Base-by-base conservation (phyloP, 768 basidiomycete species). In the Filobasidium floriforme region DNA sequence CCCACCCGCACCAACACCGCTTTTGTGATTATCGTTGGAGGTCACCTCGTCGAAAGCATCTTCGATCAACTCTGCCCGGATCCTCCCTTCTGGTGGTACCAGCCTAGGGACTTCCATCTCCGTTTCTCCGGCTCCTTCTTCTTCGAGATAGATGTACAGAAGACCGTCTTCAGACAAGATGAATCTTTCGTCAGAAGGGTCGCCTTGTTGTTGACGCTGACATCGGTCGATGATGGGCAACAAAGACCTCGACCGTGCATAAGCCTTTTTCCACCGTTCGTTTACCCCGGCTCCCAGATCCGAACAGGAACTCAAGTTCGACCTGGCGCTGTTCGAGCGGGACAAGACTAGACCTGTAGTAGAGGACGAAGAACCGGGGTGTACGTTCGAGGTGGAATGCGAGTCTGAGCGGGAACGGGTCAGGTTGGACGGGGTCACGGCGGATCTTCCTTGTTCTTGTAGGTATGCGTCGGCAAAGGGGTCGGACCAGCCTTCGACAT, bases 81-180 rank as follows among this genome's bases (percentile, higher is more conserved):
- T 59, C 26, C 10, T n/a, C 5, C 63, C 63, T 44, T 65, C 63
- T 1, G 63, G 63, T 3, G 63, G 63, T 32, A 65, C 52, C 24
- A 65, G 29, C 26, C 63, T 40, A 1, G 63, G 63, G 29, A 57
- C 40, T 28, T 65, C 63, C 46, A 57, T 43, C 32, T 37, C 32
- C 32, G 32, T 37, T 4, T 43, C 41, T 5, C 22, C 28, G 5
- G n/a, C n/a, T n/a, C 41, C 41, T 22, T 55, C 37, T 32, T 15
- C 29, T 7, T 65, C 63, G 26, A 65, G 57, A 41, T 65, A 65
- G 28, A 24, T 57, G 32, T 65, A 65, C 14, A 65, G 32, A 2
- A 65, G 40, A 14, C 63, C 54, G 40, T 65, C 62, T 37, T 63
- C 54, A 9, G 63, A 65, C n/a, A 65, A 54, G 14, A 65, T 41